A percentile compares a stretch with the other conserved stretches of the same genome.
Conservation (phyloP, 768 basidiomycete genomes). For the Leccinum incarnatum region DNA sequence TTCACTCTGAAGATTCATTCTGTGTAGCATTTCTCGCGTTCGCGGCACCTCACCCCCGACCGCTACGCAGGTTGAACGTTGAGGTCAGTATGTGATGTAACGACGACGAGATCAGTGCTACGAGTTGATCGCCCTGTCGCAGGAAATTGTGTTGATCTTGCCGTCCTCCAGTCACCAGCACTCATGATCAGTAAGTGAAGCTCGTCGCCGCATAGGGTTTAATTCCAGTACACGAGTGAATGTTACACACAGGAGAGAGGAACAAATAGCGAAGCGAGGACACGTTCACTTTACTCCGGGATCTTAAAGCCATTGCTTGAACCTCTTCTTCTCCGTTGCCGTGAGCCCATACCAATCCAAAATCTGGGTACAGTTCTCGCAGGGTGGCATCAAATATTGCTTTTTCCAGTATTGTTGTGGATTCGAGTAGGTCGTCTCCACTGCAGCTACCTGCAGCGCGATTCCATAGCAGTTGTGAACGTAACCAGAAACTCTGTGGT, state of each 20-base stretch:
- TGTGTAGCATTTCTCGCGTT: no score
- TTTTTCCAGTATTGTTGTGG: no score
- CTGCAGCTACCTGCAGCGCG: background rate
- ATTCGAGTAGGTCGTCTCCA: background rate
- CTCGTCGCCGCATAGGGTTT: background rate
- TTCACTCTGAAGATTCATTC: no score
- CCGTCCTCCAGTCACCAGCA: background rate
- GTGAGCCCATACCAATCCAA: background rate
- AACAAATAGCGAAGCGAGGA: no score
- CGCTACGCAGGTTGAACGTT: no score
- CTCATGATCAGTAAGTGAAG: background rate
- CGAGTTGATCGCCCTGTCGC: no score
- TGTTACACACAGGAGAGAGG: background rate
- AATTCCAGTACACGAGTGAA: background rate
- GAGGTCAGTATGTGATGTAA: no score
- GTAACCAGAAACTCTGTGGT: background rate
- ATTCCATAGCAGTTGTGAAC: background rate
- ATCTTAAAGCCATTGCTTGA: background rate
- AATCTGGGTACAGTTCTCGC: background rate
- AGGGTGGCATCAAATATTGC: background rate
- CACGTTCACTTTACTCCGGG: no score
- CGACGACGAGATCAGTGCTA: no score
- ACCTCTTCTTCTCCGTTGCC: background rate
- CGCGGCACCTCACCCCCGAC: no score
- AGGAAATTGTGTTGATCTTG: no score